These are phyloP conservation scores for Cydonia oblonga DNA, from an alignment of 331 rosid species.

Conservation along the genomic window DNA sequence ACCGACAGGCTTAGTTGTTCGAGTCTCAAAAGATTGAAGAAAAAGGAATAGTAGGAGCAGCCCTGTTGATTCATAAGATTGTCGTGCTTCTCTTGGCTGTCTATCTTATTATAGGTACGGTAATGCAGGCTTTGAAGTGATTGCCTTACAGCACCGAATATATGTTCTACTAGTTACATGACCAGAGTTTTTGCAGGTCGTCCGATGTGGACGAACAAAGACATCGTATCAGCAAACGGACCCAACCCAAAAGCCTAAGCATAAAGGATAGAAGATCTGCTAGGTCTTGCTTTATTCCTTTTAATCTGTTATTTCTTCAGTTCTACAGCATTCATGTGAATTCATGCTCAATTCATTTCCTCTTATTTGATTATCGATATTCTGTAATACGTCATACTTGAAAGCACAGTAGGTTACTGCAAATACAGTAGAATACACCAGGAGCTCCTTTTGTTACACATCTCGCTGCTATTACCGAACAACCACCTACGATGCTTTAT, in stretches of 20 bases:
- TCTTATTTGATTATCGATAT: neutral
- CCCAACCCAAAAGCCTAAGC: neutral
- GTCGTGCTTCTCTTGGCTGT: neutral
- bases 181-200: slow-evolving; percentile 1
- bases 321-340: neutral
- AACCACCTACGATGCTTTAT: neutral
- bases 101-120: slow-evolving; percentile 3
- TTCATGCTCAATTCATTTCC: neutral
- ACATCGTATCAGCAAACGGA: neutral
- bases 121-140: no score
- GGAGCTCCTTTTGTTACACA: neutral
- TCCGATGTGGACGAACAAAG: slow-evolving; percentile 10
- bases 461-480: neutral
- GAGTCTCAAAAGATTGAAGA: slow-evolving; percentile 61
- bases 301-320: neutral
- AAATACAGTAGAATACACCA: neutral
- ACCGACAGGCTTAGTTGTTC: slow-evolving; percentile 64
- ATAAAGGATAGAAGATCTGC: slow-evolving; percentile 1
- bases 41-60: neutral
- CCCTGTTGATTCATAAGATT: neutral
- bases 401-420: neutral
- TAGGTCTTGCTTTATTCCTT: neutral
- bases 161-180: neutral
- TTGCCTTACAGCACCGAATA: neutral
- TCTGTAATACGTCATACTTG: neutral